A percentile compares a stretch with the other conserved stretches of the same genome.
phyloP scores from a whole-genome alignment of 805 yeast genomes.

The Candida insectorum region DNA sequence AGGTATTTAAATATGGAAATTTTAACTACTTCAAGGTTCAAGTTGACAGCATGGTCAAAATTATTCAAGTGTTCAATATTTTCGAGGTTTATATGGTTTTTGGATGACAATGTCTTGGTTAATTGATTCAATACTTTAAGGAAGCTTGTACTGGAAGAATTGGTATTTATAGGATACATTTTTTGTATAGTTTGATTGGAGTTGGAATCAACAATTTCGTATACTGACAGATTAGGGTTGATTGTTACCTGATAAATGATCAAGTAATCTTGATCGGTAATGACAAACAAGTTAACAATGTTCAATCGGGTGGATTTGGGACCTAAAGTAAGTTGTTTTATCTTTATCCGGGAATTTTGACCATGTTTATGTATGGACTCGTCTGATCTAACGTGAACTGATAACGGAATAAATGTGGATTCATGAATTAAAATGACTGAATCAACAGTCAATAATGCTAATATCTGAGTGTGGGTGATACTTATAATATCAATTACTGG shows the following conservation, averaged over 20 bases:
- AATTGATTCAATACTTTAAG: conserved; percentile 31
- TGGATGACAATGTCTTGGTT: conserved; percentile 16
- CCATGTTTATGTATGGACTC: conserved; percentile 49
- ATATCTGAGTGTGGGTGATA: conserved; percentile 22
- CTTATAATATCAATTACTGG: conserved; percentile 19
- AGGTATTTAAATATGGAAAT: conserved; percentile 28
- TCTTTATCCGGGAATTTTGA: conserved; percentile 35
- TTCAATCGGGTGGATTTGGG: conserved; percentile 4
- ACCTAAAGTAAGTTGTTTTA: conserved; percentile 28
- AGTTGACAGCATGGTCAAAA: conserved; percentile 27
- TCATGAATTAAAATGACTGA: conserved; percentile 29
- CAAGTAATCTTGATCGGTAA: conserved; percentile 37
- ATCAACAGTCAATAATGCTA: conserved; percentile 26
- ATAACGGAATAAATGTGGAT: conserved; percentile 38
- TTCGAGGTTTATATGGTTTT: conserved; percentile 20
- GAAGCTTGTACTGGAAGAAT: conserved; percentile 23
- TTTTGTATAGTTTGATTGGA: conserved; percentile 24
- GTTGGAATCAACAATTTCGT: conserved; percentile 26
- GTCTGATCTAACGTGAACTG: conserved; percentile 43
- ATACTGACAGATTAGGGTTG: conserved; percentile 26
- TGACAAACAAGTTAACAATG: conserved; percentile 34
- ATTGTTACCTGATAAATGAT: conserved; percentile 39
- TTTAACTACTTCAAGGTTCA: conserved; percentile 23
- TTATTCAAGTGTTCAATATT: conserved; percentile 34
- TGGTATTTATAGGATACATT: conserved; percentile 29